A percentile compares a stretch with the other conserved stretches of the same genome.
Evolutionary conservation across 192 early-diverging fungal species (phyloP).

Genomic region (Linnemannia zychae): DNA sequence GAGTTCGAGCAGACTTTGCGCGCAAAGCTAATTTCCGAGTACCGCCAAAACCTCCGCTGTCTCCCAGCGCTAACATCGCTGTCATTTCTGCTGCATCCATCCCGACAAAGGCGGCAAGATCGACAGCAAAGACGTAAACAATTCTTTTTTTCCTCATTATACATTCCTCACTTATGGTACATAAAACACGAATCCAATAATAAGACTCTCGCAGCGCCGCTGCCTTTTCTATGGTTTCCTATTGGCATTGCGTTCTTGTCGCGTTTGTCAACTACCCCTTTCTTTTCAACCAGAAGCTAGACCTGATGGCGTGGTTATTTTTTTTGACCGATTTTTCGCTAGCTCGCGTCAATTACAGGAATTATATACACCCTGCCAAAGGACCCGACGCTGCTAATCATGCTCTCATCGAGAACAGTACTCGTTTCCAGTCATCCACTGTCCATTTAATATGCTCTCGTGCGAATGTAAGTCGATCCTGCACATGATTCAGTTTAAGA

Average conservation of each 20-base stretch:
- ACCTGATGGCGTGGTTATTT: no score
- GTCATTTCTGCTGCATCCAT: no score
- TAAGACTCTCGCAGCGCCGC: no score
- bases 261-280: no score
- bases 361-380: conserved; percentile 23
- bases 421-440: conserved; percentile 9
- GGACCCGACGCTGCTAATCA: not conserved
- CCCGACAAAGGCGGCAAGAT: not conserved
- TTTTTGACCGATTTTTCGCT: no score
- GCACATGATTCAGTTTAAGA: not conserved
- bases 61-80: not conserved
- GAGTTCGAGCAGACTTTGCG: not conserved
- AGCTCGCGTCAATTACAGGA: no score
- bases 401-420: not conserved
- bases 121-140: no score
- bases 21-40: not conserved
- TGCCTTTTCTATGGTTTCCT: no score
- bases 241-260: no score
- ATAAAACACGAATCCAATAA: no score
- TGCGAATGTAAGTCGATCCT: conserved; percentile 11
- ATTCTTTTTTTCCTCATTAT: not conserved
- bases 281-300: no score
- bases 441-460: not conserved
- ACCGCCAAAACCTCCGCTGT: not conserved
- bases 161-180: no score